phyloP scores from a whole-genome alignment of 2,329 filamentous ascomycete genomes.

The Fusarium gaditjirri region DNA sequence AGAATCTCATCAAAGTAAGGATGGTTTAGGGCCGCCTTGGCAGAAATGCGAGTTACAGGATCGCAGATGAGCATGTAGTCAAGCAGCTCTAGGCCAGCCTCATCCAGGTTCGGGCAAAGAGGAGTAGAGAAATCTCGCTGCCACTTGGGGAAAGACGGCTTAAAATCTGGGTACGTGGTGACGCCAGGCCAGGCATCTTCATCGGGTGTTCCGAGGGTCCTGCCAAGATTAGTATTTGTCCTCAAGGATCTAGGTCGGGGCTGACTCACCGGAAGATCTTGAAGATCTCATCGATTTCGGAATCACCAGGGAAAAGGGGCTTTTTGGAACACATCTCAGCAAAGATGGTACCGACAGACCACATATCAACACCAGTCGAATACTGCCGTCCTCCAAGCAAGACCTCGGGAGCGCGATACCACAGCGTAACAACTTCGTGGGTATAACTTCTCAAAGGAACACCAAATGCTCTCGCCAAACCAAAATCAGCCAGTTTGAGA shows the following conservation, averaged over 20 bases:
- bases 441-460: conserved; percentile 92
- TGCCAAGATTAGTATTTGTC: conserved; percentile 45
- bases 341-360: conserved; percentile 94
- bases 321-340: conserved; percentile 96
- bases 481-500: conserved; percentile 90
- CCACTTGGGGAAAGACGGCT: conserved; percentile 93
- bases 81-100: conserved; percentile 74
- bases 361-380: conserved; percentile 95
- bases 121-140: conserved; percentile 72
- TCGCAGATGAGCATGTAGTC: conserved; percentile 85
- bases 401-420: conserved; percentile 93
- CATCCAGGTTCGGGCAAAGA: conserved; percentile 79
- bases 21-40: conserved; percentile 86
- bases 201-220: conserved; percentile 82
- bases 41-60: conserved; percentile 85
- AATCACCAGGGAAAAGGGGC: conserved; percentile 91
- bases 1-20: conserved; percentile 74
- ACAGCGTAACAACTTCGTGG: conserved; percentile 93
- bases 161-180: conserved; percentile 93
- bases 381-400: conserved; percentile 90
- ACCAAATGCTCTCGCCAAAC: conserved; percentile 88
- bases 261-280: conserved; percentile 74
- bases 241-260: neutral
- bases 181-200: conserved; percentile 90
- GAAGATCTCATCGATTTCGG: conserved; percentile 64